A percentile compares a stretch with the other conserved stretches of the same genome.
These are phyloP conservation scores for Hydnomerulius pinastri DNA, from an alignment of 768 basidiomycete species.

Conservation along the genomic window DNA sequence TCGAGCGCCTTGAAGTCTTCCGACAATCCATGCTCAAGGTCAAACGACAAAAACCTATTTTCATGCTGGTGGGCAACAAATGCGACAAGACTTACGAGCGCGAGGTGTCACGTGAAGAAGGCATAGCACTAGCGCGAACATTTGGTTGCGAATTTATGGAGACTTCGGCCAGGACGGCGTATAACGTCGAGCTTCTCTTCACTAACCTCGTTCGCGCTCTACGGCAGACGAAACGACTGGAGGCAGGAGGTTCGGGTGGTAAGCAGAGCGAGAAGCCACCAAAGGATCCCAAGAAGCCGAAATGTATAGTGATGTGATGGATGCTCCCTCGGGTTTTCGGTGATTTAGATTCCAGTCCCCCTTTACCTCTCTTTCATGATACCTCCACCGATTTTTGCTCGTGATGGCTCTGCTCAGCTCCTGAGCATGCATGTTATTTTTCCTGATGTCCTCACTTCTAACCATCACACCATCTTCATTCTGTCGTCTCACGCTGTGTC, in stretches of 20 bases:
- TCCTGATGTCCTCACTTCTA: constrained; percentile 23
- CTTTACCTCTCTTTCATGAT: constrained; percentile 80
- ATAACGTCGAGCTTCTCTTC: constrained; percentile 91
- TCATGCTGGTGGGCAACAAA: constrained; percentile 97
- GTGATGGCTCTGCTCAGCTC: constrained; percentile 27
- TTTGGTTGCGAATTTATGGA: constrained; percentile 95
- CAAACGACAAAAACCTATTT: constrained; percentile 81
- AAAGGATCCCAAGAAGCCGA: constrained; percentile 51
- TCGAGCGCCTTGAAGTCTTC: constrained; percentile 87
- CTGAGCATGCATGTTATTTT: constrained; percentile 25
- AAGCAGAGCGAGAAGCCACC: constrained; percentile 39
- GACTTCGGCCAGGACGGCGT: constrained; percentile 93
- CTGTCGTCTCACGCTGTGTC: constrained; percentile 39
- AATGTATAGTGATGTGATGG: constrained; percentile 81
- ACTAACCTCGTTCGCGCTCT: constrained; percentile 82
- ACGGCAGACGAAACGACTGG: constrained; percentile 62
- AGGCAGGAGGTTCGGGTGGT: constrained; percentile 50
- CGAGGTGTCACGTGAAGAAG: constrained; percentile 91
- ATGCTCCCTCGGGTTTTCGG: constrained; percentile 59
- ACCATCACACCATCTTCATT: constrained; percentile 28
- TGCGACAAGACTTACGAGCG: constrained; percentile 89
- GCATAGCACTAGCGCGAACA: constrained; percentile 72
- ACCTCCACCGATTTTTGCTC: constrained; percentile 52
- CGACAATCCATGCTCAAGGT: constrained; percentile 88
- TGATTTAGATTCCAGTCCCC: constrained; percentile 67